Base-by-base conservation (phyloP, 208 protist species). In the Kentomonas sorsogonicus region DNA sequence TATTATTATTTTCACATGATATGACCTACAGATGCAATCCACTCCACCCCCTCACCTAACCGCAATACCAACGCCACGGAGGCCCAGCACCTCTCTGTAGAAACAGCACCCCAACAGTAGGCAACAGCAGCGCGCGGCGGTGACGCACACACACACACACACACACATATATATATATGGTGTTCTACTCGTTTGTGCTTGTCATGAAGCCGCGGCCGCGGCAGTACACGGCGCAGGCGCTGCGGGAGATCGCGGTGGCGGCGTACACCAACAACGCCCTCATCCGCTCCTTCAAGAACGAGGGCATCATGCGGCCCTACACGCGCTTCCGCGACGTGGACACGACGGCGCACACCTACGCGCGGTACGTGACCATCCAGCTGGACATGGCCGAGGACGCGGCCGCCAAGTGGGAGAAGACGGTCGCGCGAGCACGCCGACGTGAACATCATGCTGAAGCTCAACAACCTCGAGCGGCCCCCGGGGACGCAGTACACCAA, bases 251-350 rank as follows among this genome's bases (percentile, higher is more conserved):
- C 50, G 81, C 81, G 3, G 68, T 77, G 11, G 56, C 40, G 29
- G 60, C 93, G 26, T 91, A 87, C 66, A 90, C 86, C 55, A 59
- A 82, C 60, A 83, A 83, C 41, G 88, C 85, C 25, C 67, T 90
- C 1, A 91, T 95, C 26, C 82, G 88, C 25, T 83, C 79, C 39
- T 58, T 95, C 27, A 74, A 60, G 30, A 95, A 95, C 67, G 88
- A 95, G 48, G 88, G 88, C n/a, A 78, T 92, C 38, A 79, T 95
- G 59, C 70, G 82, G n/a, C 88, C 88, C 10, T 93, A 93, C 63
- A 84, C 63, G 33, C 79, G 79, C 25, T 93, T 89, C 52, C 77
- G 84, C 23, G 88, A 95, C 52, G 69, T 77, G 22, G 80, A 92
- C 58, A 84, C 87, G 71, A 83, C 74, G 20, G 68, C 75, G 18